These are phyloP conservation scores for Mortierella hygrophila DNA, from an alignment of 192 early-diverging fungal species.

Conservation along the genomic window DNA sequence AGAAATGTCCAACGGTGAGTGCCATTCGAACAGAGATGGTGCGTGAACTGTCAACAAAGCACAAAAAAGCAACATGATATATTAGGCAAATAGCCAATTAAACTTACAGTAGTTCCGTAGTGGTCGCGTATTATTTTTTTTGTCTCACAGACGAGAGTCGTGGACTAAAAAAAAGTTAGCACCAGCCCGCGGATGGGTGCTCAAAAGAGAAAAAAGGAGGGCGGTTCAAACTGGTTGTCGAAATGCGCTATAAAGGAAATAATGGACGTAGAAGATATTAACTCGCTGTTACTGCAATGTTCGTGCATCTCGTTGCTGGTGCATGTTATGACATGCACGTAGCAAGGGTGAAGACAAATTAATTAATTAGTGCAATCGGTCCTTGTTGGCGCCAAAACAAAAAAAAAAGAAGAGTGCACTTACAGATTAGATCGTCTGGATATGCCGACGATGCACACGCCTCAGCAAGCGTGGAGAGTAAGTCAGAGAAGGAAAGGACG, in stretches of 20 bases:
- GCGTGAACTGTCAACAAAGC: background rate
- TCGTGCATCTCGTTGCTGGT: too few relatives aligned
- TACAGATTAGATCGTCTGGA: too few relatives aligned
- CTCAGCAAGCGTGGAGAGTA: background rate
- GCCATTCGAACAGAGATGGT: too few relatives aligned
- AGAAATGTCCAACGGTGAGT: background rate
- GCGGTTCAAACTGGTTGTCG: background rate
- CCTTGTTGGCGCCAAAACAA: too few relatives aligned
- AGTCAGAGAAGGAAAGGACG: too few relatives aligned
- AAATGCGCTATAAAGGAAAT: too few relatives aligned
- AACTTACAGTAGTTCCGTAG: background rate
- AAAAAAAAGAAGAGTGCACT: too few relatives aligned
- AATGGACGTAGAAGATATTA: too few relatives aligned
- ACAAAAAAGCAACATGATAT: background rate
- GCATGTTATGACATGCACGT: too few relatives aligned
- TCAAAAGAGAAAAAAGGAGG: background rate
- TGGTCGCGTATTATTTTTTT: slow-evolving; percentile 2
- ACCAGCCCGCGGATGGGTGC: background rate
- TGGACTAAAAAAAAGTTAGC: background rate
- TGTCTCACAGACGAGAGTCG: slow-evolving; percentile 2
- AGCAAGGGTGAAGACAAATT: too few relatives aligned
- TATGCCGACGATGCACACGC: background rate
- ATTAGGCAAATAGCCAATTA: background rate
- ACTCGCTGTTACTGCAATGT: too few relatives aligned
- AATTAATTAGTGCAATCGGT: too few relatives aligned